Evolutionary conservation across 176 grass and related monocot species (phyloP).

Genomic region (Dactylis glomerata): DNA sequence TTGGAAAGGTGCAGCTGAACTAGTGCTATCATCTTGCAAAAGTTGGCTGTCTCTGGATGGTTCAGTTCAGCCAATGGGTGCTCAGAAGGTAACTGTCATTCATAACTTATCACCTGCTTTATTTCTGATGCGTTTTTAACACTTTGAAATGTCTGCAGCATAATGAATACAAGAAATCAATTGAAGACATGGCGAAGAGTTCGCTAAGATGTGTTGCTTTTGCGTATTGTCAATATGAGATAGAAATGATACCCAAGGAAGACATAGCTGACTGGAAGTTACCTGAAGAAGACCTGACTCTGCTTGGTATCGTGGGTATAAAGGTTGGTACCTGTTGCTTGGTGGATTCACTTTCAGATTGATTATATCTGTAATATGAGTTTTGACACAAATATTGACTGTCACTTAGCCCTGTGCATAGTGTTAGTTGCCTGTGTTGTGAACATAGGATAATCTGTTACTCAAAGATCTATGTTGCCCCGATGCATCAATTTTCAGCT

Average conservation of each 20-base stretch:
- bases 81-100: constrained; percentile 51
- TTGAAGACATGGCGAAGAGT: constrained; percentile 75
- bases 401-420: neutral
- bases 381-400: neutral
- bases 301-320: constrained; percentile 84
- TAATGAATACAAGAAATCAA: constrained; percentile 71
- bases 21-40: constrained; percentile 82
- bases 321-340: constrained; percentile 60
- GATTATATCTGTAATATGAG: neutral
- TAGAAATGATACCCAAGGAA: constrained; percentile 49
- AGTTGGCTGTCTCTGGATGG: constrained; percentile 69
- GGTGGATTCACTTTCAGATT: constrained; percentile 21
- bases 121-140: constrained; percentile 15
- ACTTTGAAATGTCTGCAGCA: constrained; percentile 48
- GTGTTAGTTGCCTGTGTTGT: neutral
- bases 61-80: constrained; percentile 58
- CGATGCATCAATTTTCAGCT: neutral
- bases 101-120: neutral
- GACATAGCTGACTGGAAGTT: constrained; percentile 78
- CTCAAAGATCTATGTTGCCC: neutral
- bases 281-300: constrained; percentile 77
- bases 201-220: constrained; percentile 94
- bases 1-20: constrained; percentile 98
- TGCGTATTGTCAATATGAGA: constrained; percentile 59
- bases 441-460: neutral